These are phyloP conservation scores for Lasiosphaeria ovina DNA, from an alignment of 495 filamentous ascomycete species.

Conservation along the genomic window DNA sequence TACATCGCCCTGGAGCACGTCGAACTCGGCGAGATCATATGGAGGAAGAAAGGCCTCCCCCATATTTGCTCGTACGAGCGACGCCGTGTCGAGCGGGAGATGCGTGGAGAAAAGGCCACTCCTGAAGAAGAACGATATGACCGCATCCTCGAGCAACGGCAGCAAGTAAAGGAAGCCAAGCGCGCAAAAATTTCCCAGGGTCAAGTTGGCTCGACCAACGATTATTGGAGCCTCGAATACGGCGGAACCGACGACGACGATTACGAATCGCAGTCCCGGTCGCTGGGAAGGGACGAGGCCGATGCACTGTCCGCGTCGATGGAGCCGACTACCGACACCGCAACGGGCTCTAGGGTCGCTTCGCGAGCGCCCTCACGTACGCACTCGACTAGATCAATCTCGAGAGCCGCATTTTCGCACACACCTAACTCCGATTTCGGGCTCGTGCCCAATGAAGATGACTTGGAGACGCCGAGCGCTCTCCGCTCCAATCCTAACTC, in stretches of 20 bases:
- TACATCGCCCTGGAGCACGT: slow-evolving; percentile 97
- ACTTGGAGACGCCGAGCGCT: slow-evolving; percentile 45
- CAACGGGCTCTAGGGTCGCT: slow-evolving; percentile 37
- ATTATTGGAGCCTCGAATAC: slow-evolving; percentile 80
- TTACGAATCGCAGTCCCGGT: slow-evolving; percentile 36
- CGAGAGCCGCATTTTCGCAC: slow-evolving; percentile 43
- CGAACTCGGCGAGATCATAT: slow-evolving; percentile 87
- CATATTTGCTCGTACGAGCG: slow-evolving; percentile 82
- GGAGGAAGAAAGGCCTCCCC: slow-evolving; percentile 79
- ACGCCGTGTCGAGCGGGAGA: slow-evolving; percentile 69
- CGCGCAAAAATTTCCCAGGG: slow-evolving; percentile 42
- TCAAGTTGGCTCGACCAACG: slow-evolving; percentile 42
- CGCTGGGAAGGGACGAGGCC: slow-evolving; percentile 33
- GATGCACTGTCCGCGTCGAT: slow-evolving; percentile 14
- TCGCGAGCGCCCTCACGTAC: slow-evolving; percentile 47
- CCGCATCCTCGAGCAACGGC: slow-evolving; percentile 54
- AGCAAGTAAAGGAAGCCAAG: slow-evolving; percentile 55
- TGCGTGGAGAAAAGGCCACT: slow-evolving; percentile 56
- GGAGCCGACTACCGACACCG: slow-evolving; percentile 26
- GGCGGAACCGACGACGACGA: slow-evolving; percentile 65
- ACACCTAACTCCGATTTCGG: slow-evolving; percentile 44
- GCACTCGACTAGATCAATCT: slow-evolving; percentile 44
- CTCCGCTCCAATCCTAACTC: slow-evolving; percentile 49
- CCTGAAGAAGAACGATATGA: slow-evolving; percentile 65
- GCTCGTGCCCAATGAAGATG: slow-evolving; percentile 36